A percentile compares a stretch with the other conserved stretches of the same genome.
Evolutionary conservation across 2,329 filamentous ascomycete genomes (phyloP).

Genomic region (Microascus cirrosus): DNA sequence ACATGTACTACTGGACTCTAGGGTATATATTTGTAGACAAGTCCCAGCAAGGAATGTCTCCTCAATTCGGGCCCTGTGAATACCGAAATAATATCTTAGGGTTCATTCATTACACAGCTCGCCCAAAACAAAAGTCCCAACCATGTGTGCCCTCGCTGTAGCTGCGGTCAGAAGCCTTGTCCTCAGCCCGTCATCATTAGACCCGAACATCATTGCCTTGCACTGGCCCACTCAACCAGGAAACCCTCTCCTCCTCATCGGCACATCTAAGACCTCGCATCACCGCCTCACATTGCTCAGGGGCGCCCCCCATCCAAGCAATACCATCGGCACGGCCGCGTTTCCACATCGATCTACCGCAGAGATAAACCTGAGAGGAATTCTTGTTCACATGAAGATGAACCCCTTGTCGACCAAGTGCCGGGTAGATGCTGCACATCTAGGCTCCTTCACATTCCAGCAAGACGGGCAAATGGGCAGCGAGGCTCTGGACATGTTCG

Average conservation of each 20-base stretch:
- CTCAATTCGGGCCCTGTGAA: too few relatives aligned
- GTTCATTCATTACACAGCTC: not conserved
- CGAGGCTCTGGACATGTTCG: not conserved
- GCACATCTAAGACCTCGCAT: not conserved
- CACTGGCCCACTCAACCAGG: not conserved
- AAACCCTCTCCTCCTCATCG: not conserved
- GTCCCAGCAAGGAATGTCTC: not conserved
- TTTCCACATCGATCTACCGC: not conserved
- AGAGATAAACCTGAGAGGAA: not conserved
- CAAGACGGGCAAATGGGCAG: not conserved
- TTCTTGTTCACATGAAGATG: not conserved
- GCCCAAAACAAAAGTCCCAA: not conserved
- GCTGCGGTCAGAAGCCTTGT: not conserved
- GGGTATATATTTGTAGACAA: not conserved
- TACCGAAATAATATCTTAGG: too few relatives aligned
- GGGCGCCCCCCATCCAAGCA: not conserved
- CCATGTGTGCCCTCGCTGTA: not conserved
- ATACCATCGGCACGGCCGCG: not conserved
- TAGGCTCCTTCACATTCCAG: not conserved
- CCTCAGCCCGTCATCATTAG: not conserved
- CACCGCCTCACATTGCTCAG: not conserved
- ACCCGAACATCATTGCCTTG: not conserved
- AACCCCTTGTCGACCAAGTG: not conserved
- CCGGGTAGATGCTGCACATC: not conserved
- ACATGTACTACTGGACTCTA: not conserved